Base-by-base conservation (phyloP, 106 monocot genomes). In the Hemerocallis citrina region DNA sequence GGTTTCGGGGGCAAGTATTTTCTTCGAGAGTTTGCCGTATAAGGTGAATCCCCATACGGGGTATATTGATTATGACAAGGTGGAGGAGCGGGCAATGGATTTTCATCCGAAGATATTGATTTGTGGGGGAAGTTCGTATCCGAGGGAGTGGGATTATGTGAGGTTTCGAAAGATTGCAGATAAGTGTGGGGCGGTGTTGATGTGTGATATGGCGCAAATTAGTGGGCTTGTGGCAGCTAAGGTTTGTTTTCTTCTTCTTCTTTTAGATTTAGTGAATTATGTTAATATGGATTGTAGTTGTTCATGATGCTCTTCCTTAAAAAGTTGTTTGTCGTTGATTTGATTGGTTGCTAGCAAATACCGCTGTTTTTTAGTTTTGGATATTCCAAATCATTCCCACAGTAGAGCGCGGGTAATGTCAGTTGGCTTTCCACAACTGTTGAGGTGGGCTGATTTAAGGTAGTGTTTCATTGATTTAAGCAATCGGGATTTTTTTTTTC, bases 201-300 rank as follows among this genome's bases (percentile, higher is more conserved):
- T 89, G 89, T 89, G 93, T 59, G 89, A 85, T 48, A 93, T 94
- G 89, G 85, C 93, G 56, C 82, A 89, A 21, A 85, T 94, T 34
- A 89, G 93, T 40, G 89, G 89, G 33, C 54, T 92, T 76, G 84
- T 89, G 36, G 89, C 89, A 47, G 85, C 93, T 0, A 86, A 94
- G 93, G 93, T 89, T 62, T 24, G 45, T 46, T 6, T 42, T 47
- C 11, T n/a, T n/a, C n/a, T n/a, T n/a, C 2, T 41, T 44, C 5
- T 44, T 17, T 44, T 5, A 44, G 17, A 44, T 16, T 16, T 44
- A 0, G 49, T 10, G 10, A 23, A 23, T 22, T 23, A 24, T 7
- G 23, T 49, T 22, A 23, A 49, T 49, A 4, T 23, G 7, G 49
- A 49, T 49, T 37, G 13, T 10, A 15, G 13, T 55, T 16, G 6